Evolutionary conservation across 2,329 filamentous ascomycete genomes (phyloP).

Genomic region (Chalara sp.): DNA sequence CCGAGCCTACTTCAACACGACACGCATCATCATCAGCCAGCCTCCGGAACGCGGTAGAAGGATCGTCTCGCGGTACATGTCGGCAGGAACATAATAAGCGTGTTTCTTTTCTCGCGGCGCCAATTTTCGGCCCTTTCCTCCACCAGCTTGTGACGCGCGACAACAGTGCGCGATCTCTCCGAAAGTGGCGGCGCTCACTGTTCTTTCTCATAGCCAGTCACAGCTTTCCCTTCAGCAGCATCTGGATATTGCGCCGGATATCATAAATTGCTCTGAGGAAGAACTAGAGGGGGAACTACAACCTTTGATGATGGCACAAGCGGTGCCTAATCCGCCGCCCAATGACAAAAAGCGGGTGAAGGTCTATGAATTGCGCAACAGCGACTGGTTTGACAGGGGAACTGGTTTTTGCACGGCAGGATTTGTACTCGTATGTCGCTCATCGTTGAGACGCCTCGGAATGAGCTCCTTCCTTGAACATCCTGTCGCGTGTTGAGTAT

Average conservation of each 20-base stretch:
- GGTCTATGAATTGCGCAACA: slow-evolving; percentile 96
- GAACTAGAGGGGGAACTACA: slow-evolving; percentile 48
- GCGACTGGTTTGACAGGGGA: slow-evolving; percentile 98
- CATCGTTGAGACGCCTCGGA: no score
- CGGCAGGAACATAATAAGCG: neutral
- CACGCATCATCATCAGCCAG: neutral
- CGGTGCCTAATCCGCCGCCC: slow-evolving; percentile 49
- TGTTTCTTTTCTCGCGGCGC: slow-evolving; percentile 6
- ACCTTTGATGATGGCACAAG: slow-evolving; percentile 65
- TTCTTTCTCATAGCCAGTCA: slow-evolving; percentile 11
- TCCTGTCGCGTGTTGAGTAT: no score
- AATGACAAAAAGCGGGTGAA: slow-evolving; percentile 78
- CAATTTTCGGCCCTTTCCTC: neutral
- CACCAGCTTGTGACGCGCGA: slow-evolving; percentile 8
- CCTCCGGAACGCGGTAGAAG: neutral
- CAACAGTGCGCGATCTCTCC: slow-evolving; percentile 11
- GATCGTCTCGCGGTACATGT: slow-evolving; percentile 5
- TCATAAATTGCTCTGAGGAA: slow-evolving; percentile 43
- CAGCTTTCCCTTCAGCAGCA: slow-evolving; percentile 54
- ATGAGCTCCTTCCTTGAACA: no score
- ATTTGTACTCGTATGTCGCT: slow-evolving; percentile 22
- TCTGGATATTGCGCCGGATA: slow-evolving; percentile 47
- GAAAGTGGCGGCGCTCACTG: slow-evolving; percentile 23
- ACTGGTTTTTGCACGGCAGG: slow-evolving; percentile 86
- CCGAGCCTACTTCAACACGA: no score